Evolutionary conservation across 495 filamentous ascomycete genomes (phyloP), one percentile per base, ranked within the genome.

Genomic region (Hypoxylon lenormandii): DNA sequence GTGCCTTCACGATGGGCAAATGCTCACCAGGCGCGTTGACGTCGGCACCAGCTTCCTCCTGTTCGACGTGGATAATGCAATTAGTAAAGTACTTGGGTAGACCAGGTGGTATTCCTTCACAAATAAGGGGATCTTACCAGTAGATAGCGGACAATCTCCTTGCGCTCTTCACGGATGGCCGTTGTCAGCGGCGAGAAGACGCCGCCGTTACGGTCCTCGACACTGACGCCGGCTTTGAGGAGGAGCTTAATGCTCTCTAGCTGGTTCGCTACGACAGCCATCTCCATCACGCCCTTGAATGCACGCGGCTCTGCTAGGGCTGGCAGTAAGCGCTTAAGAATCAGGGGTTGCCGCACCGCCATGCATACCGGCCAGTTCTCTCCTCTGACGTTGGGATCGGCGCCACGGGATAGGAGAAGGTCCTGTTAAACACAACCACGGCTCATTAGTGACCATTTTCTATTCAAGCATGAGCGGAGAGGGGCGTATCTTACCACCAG

Each of bases 351-450:
- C 13, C 74, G 76, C 23, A 83, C 81, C 0, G 85, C 84, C 81
- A 87, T 84, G 58, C 78, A 84, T 12, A 87, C 72, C 0, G 85
- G 85, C 82, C 83, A 85, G 66, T 87, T 83, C 57, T 85, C 70
- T 37, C 85, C 82, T 38, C 83, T 76, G 11, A 84, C 64, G 38
- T 82, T 81, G 3, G 83, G 80, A 53, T 87, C 81, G 0, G 85
- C 85, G 16, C 85, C 84, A 37, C 82, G 76, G 13, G 72, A 66
- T 8, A 86, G 69, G 2, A 88, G 79, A 21, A 82, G 70, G 43
- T 82, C 80, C 48, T 71, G n/a, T 65, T 49, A 3, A 18, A 26
- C 1, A 11, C n/a, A n/a, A 0, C 21, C 47, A 26, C 19, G 13
- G 13, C 6, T n/a, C 12, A 22, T 65, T 51, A 60, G 60, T 45